A percentile compares a stretch with the other conserved stretches of the same genome.
phyloP scores from a whole-genome alignment of 371 early-diverging fungal genomes.

The Mucor piriformis region DNA sequence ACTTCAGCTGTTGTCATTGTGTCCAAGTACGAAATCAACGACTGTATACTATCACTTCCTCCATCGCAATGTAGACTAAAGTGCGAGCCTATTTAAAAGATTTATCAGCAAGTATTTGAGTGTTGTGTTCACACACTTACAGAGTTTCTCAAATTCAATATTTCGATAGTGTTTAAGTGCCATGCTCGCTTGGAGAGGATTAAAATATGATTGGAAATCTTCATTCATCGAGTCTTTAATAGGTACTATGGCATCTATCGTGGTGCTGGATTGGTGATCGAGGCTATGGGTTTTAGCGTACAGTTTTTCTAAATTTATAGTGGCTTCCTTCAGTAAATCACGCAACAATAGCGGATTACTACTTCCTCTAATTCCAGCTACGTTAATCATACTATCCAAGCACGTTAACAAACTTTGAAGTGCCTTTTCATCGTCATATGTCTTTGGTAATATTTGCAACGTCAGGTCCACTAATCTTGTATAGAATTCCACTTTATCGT shows the following conservation, averaged over 20 bases:
- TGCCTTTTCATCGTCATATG: conserved; percentile 10
- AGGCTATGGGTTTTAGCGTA: background rate
- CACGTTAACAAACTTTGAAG: conserved; percentile 30
- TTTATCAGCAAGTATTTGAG: background rate
- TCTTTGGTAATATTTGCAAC: conserved; percentile 18
- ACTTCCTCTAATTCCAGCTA: conserved; percentile 33
- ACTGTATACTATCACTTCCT: conserved; percentile 17
- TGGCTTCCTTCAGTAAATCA: conserved; percentile 25
- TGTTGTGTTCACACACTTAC: conserved; percentile 13
- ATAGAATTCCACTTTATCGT: conserved; percentile 3
- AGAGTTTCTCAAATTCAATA: conserved; percentile 36
- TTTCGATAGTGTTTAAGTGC: conserved; percentile 29
- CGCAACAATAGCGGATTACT: conserved; percentile 22
- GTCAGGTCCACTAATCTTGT: conserved; percentile 25
- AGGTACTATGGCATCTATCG: background rate
- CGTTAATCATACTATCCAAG: conserved; percentile 46
- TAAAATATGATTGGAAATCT: conserved; percentile 35
- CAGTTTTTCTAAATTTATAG: conserved; percentile 1
- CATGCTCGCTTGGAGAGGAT: conserved; percentile 22
- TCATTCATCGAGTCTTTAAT: conserved; percentile 30
- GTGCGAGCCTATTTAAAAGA: conserved; percentile 32
- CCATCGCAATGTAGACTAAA: conserved; percentile 24
- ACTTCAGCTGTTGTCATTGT: conserved; percentile 31
- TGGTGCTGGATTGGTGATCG: background rate
- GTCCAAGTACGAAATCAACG: conserved; percentile 38